Evolutionary conservation across 352 stramenopile species (phyloP).

Genomic region (Globisporangium megalacanthum): DNA sequence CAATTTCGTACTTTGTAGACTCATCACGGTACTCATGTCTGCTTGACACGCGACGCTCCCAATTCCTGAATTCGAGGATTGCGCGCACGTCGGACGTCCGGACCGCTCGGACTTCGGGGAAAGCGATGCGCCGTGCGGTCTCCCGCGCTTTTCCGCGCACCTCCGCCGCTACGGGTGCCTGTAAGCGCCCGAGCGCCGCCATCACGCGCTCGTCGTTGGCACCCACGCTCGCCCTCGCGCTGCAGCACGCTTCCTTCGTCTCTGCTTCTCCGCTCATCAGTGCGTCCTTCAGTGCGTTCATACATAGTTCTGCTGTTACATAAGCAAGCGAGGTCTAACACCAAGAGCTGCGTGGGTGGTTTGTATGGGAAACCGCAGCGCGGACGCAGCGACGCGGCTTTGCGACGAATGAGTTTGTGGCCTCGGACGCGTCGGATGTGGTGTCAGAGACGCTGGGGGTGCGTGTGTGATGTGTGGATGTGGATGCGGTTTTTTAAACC

Average conservation of each 20-base stretch:
- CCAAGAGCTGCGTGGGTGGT: too few relatives aligned
- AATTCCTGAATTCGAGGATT: background rate
- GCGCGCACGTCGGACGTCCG: background rate
- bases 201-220: background rate
- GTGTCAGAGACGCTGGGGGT: constrained; percentile 6
- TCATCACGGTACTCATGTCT: background rate
- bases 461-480: background rate
- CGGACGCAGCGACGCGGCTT: constrained; percentile 9
- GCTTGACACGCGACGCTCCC: background rate
- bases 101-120: background rate
- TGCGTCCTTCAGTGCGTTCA: background rate
- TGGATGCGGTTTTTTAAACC: background rate
- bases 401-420: constrained; percentile 26
- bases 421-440: background rate
- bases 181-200: too few relatives aligned
- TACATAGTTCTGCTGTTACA: background rate
- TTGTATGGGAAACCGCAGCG: background rate
- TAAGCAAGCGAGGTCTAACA: background rate
- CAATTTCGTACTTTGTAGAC: background rate
- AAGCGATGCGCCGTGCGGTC: constrained; percentile 8
- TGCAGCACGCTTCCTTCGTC: background rate
- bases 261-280: background rate
- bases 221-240: background rate
- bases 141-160: constrained; percentile 12
- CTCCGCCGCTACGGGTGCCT: background rate